phyloP scores from a whole-genome alignment of 495 filamentous ascomycete genomes.

The Penicillium flavigenum region DNA sequence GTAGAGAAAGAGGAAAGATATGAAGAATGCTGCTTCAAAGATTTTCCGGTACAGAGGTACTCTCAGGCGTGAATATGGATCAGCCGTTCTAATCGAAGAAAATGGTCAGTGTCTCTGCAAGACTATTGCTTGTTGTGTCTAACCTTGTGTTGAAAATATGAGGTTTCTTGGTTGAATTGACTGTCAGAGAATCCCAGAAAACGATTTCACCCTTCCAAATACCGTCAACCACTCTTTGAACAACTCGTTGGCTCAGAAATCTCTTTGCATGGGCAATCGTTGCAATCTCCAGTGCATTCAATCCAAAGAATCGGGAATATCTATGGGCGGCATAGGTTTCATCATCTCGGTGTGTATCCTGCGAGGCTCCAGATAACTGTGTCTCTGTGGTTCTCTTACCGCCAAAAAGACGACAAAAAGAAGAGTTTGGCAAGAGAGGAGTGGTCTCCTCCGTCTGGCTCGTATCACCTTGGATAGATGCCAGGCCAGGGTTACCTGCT shows the following conservation, averaged over 20 bases:
- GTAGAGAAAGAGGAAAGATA: slow-evolving; percentile 76
- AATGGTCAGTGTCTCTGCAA: slow-evolving; percentile 10
- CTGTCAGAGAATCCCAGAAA: slow-evolving; percentile 82
- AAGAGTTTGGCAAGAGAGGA: slow-evolving; percentile 32
- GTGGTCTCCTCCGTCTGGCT: slow-evolving; percentile 25
- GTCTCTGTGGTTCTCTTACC: slow-evolving; percentile 14
- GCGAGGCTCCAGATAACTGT: slow-evolving; percentile 9
- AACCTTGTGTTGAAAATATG: slow-evolving; percentile 73
- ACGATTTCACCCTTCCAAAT: slow-evolving; percentile 92
- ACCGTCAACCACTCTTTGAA: slow-evolving; percentile 83
- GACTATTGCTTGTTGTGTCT: not conserved
- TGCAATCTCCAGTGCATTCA: slow-evolving; percentile 90
- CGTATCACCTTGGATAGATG: slow-evolving; percentile 6
- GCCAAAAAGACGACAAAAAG: slow-evolving; percentile 26
- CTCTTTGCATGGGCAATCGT: slow-evolving; percentile 85
- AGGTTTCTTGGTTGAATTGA: slow-evolving; percentile 75
- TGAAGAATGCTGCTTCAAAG: slow-evolving; percentile 86
- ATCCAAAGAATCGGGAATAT: slow-evolving; percentile 65
- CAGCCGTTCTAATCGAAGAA: slow-evolving; percentile 53
- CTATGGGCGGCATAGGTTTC: slow-evolving; percentile 50
- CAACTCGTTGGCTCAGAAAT: slow-evolving; percentile 80
- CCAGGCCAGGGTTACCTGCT: slow-evolving; percentile 23
- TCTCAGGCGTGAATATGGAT: slow-evolving; percentile 79
- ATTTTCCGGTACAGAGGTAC: slow-evolving; percentile 91
- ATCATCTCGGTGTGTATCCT: slow-evolving; percentile 12